A percentile compares a stretch with the other conserved stretches of the same genome.
phyloP scores from a whole-genome alignment of 2,329 filamentous ascomycete genomes.

The Ophiosphaerella korrae region DNA sequence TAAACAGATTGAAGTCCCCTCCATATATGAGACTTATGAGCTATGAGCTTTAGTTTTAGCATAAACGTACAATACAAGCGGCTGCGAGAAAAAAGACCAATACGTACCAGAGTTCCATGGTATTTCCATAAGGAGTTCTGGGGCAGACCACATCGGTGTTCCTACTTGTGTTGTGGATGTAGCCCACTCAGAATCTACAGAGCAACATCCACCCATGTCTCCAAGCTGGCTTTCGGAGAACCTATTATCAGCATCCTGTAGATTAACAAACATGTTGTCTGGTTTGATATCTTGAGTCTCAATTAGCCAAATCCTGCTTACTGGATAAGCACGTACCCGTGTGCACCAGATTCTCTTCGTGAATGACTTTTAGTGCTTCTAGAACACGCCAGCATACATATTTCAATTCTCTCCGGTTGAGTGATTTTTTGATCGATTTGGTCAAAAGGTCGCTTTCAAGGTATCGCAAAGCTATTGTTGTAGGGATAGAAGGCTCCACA shows the following conservation, averaged over 20 bases:
- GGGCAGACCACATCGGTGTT: constrained; percentile 46
- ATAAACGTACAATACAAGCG: too few species aligned
- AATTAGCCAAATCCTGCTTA: neutral
- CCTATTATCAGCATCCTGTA: constrained; percentile 26
- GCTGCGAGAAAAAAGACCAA: too few species aligned
- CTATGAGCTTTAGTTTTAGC: constrained; percentile 7
- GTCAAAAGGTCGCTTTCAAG: constrained; percentile 22
- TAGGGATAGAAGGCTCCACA: constrained; percentile 20
- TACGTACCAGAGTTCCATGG: constrained; percentile 44
- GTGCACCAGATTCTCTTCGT: constrained; percentile 30
- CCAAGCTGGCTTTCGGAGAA: constrained; percentile 44
- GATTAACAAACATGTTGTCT: constrained; percentile 47
- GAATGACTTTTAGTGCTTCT: constrained; percentile 25
- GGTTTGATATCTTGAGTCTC: constrained; percentile 36
- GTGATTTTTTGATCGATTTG: constrained; percentile 10
- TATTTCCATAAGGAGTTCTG: constrained; percentile 35
- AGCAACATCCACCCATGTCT: constrained; percentile 38
- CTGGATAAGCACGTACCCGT: constrained; percentile 15
- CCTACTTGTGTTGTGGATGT: constrained; percentile 36
- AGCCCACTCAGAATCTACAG: constrained; percentile 21
- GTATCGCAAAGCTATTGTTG: constrained; percentile 26
- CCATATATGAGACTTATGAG: constrained; percentile 36
- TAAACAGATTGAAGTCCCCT: constrained; percentile 31
- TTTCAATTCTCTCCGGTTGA: constrained; percentile 27
- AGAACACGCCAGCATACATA: constrained; percentile 20